Evolutionary conservation across 257 asterid species (phyloP).

Genomic region (Gynochthodes officinalis): DNA sequence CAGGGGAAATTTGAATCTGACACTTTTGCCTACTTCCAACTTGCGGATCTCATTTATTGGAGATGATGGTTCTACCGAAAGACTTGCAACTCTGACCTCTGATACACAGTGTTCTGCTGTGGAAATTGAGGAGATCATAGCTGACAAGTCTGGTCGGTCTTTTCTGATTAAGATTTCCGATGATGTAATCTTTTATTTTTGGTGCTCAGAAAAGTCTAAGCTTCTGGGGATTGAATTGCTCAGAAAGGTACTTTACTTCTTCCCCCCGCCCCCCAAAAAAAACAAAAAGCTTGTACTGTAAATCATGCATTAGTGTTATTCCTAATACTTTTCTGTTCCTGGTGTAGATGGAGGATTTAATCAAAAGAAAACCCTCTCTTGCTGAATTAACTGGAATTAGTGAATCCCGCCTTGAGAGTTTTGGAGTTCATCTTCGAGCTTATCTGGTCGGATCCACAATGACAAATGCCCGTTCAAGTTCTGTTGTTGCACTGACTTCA

Average conservation of each 20-base stretch:
- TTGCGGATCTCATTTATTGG: slow-evolving; percentile 80
- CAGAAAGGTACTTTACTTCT: slow-evolving; percentile 46
- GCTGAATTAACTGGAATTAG: slow-evolving; percentile 82
- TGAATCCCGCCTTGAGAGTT: slow-evolving; percentile 73
- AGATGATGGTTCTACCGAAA: slow-evolving; percentile 76
- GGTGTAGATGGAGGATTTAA: slow-evolving; percentile 77
- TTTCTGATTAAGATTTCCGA: slow-evolving; percentile 50
- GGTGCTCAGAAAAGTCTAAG: slow-evolving; percentile 80
- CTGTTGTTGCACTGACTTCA: slow-evolving; percentile 27
- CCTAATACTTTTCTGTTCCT: slow-evolving; percentile 12
- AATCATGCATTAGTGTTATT: not conserved
- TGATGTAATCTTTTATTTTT: slow-evolving; percentile 49
- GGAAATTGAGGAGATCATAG: slow-evolving; percentile 56
- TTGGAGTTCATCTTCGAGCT: slow-evolving; percentile 68
- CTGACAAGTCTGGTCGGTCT: slow-evolving; percentile 85
- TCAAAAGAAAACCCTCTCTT: slow-evolving; percentile 64
- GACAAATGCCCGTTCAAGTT: slow-evolving; percentile 23
- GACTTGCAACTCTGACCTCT: slow-evolving; percentile 50
- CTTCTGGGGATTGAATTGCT: slow-evolving; percentile 71
- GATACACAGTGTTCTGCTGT: slow-evolving; percentile 36
- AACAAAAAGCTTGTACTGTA: not conserved
- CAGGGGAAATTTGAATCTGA: slow-evolving; percentile 72
- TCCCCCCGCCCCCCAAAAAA: too few species aligned
- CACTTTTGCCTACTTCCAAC: slow-evolving; percentile 78
- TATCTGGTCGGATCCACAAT: slow-evolving; percentile 64